Evolutionary conservation across 2,329 filamentous ascomycete species (phyloP).

Genomic region (Pseudogymnoascus verrucosus): DNA sequence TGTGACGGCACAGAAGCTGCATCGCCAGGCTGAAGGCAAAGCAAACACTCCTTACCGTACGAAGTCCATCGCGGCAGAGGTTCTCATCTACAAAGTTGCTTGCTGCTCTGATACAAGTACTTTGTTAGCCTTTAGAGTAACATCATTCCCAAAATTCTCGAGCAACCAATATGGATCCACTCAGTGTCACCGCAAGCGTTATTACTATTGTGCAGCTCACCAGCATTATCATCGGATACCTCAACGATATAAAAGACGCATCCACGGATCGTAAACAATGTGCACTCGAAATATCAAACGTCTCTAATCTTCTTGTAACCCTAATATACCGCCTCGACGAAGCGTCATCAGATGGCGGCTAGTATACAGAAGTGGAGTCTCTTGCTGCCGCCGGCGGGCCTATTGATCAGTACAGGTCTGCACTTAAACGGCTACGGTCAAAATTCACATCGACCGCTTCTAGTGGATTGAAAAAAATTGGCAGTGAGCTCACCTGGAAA

Average conservation of each 20-base stretch:
- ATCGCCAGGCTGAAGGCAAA: too few species aligned
- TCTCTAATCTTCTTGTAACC: neutral
- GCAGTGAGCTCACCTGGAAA: neutral
- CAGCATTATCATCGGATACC: neutral
- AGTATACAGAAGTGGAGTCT: neutral
- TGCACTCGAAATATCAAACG: neutral
- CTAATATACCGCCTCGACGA: neutral
- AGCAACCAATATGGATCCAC: neutral
- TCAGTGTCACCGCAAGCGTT: neutral
- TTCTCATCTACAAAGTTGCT: too few species aligned
- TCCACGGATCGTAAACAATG: neutral
- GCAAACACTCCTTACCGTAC: too few species aligned
- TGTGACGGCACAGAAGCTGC: too few species aligned
- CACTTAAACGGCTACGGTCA: too few species aligned
- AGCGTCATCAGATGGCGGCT: neutral
- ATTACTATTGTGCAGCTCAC: neutral
- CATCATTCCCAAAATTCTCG: neutral
- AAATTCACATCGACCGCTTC: too few species aligned
- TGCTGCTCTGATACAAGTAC: too few species aligned
- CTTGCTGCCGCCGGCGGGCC: neutral
- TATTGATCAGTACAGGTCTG: too few species aligned
- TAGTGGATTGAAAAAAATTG: too few species aligned
- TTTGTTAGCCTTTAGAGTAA: too few species aligned
- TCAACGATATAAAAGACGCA: neutral
- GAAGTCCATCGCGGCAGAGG: too few species aligned